Percentiles rank a stretch among this genome's conserved stretches.
Conservation (phyloP, 164 flowering plant genomes). For the Tetrastigma voinierianum region DNA sequence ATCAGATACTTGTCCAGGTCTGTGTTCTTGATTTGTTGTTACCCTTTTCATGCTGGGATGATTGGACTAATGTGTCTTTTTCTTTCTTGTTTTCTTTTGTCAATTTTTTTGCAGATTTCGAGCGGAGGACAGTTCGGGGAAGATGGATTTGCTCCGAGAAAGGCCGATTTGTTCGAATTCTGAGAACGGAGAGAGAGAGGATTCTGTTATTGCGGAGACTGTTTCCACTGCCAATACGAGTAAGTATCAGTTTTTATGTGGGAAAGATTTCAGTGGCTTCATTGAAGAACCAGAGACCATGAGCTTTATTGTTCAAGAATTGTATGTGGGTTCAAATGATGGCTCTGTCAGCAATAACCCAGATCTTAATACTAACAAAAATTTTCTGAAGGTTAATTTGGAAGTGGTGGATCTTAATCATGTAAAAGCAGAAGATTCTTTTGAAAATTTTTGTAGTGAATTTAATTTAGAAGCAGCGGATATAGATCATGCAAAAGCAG, state of each 20-base stretch:
- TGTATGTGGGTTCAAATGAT: constrained; percentile 23
- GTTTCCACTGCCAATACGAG: constrained; percentile 11
- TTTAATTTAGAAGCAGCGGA: too few relatives aligned
- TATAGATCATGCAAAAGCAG: too few relatives aligned
- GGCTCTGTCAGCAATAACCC: neutral
- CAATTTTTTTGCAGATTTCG: constrained; percentile 24
- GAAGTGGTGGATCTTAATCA: neutral
- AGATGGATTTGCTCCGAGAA: constrained; percentile 8
- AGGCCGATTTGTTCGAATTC: constrained; percentile 11
- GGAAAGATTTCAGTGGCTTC: constrained; percentile 29
- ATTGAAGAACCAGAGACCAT: constrained; percentile 27
- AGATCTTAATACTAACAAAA: neutral
- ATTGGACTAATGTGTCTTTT: neutral
- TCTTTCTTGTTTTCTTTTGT: neutral
- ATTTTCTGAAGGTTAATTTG: neutral
- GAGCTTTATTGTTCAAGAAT: constrained; percentile 32
- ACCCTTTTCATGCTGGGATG: neutral
- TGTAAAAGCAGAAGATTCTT: too few relatives aligned
- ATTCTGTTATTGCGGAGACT: constrained; percentile 20
- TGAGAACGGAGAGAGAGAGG: constrained; percentile 24
- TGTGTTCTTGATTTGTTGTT: neutral
- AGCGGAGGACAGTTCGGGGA: constrained; percentile 3
- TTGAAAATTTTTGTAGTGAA: too few relatives aligned
- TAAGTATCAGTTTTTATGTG: constrained; percentile 30
- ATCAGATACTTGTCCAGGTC: constrained; percentile 36